Evolutionary conservation across 768 basidiomycete genomes (phyloP).

Genomic region (Lactarius sanguifluus): DNA sequence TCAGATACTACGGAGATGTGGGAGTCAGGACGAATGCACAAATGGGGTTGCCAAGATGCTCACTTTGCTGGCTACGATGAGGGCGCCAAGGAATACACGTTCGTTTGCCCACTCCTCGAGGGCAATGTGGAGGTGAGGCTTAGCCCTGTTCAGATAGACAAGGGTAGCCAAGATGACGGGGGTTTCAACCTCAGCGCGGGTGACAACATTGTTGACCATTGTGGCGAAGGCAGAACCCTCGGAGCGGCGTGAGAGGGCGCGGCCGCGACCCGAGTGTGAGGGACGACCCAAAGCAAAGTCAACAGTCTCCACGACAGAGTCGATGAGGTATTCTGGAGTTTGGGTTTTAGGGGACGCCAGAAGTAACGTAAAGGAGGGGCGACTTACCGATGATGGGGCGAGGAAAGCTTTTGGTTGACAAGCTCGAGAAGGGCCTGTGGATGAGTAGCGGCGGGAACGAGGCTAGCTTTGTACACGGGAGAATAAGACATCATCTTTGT

Average conservation of each 20-base stretch:
- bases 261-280: constrained; percentile 53
- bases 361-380: background rate
- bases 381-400: constrained; percentile 63
- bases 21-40: constrained; percentile 19
- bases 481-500: constrained; percentile 31
- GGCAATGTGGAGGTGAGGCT: constrained; percentile 77
- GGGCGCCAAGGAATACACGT: constrained; percentile 87
- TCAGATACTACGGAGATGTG: constrained; percentile 56
- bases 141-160: constrained; percentile 75
- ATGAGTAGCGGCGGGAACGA: constrained; percentile 64
- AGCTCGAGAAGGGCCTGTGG: constrained; percentile 68
- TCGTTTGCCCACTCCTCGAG: constrained; percentile 86
- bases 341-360: constrained; percentile 11
- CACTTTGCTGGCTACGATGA: constrained; percentile 86
- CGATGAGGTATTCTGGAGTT: constrained; percentile 63
- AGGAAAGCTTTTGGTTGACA: constrained; percentile 62
- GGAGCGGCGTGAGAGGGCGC: constrained; percentile 46
- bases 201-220: constrained; percentile 68
- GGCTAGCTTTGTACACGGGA: constrained; percentile 48
- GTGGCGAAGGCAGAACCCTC: constrained; percentile 57
- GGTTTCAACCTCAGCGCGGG: constrained; percentile 70
- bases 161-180: constrained; percentile 68
- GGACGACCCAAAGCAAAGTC: constrained; percentile 74
- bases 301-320: constrained; percentile 68
- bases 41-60: constrained; percentile 30